Percentiles rank a stretch among this genome's conserved stretches.
Conservation (phyloP, 1,284 basidiomycete genomes). For the Vanrija pseudolonga region DNA sequence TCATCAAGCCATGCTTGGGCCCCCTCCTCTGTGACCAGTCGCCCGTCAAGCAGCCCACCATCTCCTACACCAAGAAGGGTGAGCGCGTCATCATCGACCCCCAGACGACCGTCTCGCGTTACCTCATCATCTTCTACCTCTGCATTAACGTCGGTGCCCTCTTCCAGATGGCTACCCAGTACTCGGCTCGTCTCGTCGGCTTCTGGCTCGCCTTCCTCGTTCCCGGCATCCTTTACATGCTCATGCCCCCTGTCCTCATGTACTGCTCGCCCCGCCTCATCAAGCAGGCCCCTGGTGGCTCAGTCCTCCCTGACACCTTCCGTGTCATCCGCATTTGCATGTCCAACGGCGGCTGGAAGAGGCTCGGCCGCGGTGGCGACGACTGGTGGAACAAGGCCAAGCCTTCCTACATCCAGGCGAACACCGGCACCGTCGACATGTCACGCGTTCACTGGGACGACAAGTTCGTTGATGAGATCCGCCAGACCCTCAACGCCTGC, state of each 20-base stretch:
- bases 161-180: constrained; percentile 40
- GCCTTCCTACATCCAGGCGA: constrained; percentile 42
- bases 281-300: constrained; percentile 51
- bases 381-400: constrained; percentile 51
- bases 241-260: constrained; percentile 49
- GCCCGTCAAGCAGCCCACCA: constrained; percentile 35
- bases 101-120: constrained; percentile 36
- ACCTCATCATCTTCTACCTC: constrained; percentile 40
- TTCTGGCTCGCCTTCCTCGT: constrained; percentile 52
- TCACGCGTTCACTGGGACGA: constrained; percentile 52
- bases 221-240: constrained; percentile 51
- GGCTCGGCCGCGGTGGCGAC: constrained; percentile 34
- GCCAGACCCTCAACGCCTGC: constrained; percentile 50
- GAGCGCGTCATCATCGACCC: constrained; percentile 48
- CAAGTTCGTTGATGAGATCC: constrained; percentile 52
- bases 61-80: constrained; percentile 33
- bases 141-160: constrained; percentile 48
- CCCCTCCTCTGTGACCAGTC: constrained; percentile 48
- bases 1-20: constrained; percentile 47
- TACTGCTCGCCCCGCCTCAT: constrained; percentile 48
- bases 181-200: constrained; percentile 43
- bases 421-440: constrained; percentile 32
- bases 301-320: constrained; percentile 47
- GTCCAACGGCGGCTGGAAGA: constrained; percentile 27
- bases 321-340: constrained; percentile 31